phyloP scores from a whole-genome alignment of 2,329 filamentous ascomycete genomes.

The Nannizziopsis arthrosporioides region DNA sequence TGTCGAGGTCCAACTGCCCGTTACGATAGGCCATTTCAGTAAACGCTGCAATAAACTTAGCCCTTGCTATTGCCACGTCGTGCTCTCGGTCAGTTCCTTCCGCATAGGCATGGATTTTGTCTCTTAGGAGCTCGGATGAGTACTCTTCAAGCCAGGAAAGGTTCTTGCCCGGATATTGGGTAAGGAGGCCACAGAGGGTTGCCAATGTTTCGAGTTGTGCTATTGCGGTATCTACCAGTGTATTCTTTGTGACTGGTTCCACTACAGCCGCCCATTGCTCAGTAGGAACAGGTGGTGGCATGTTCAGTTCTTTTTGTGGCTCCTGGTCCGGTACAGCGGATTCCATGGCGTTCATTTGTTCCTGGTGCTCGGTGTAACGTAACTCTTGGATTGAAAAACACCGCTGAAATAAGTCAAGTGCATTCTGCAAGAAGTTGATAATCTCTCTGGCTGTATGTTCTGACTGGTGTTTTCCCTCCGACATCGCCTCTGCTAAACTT shows the following conservation, averaged over 20 bases:
- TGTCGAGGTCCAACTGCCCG: constrained; percentile 38
- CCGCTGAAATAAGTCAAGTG: constrained; percentile 47
- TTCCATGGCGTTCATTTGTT: constrained; percentile 32
- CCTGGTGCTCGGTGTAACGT: constrained; percentile 37
- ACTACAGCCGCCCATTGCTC: constrained; percentile 57
- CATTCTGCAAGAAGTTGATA: constrained; percentile 47
- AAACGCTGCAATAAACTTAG: constrained; percentile 46
- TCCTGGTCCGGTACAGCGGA: constrained; percentile 13
- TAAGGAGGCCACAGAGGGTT: constrained; percentile 41
- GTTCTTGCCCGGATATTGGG: constrained; percentile 30
- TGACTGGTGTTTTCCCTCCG: constrained; percentile 40
- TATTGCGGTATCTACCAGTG: constrained; percentile 56
- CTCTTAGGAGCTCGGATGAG: constrained; percentile 41
- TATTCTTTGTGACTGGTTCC: constrained; percentile 52
- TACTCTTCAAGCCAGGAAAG: constrained; percentile 50
- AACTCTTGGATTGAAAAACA: constrained; percentile 45
- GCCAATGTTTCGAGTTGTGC: constrained; percentile 49
- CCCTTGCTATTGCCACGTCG: constrained; percentile 44
- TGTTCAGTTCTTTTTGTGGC: constrained; percentile 13
- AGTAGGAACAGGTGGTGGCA: constrained; percentile 26
- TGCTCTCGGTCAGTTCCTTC: constrained; percentile 35
- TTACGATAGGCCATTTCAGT: constrained; percentile 47
- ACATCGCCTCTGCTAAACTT: constrained; percentile 50
- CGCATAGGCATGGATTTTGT: constrained; percentile 45
- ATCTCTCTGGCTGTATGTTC: constrained; percentile 37